Conservation (phyloP, 208 protist genomes). For the Phytomonas sp. region DNA sequence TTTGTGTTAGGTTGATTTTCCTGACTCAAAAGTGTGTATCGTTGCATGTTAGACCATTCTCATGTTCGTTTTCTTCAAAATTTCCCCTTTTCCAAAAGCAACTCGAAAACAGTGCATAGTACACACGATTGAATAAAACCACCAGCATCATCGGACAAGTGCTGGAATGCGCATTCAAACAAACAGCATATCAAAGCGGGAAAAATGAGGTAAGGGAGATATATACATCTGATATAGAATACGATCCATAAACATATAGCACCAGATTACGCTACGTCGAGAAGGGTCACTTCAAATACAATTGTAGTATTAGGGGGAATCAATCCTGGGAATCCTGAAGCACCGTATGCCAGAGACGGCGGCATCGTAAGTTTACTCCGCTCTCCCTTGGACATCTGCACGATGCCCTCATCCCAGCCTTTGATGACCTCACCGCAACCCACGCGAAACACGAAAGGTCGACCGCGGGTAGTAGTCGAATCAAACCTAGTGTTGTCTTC, state of each 20-base stretch:
- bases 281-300: slow-evolving; percentile 89
- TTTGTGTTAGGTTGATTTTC: background rate
- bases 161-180: background rate
- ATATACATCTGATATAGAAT: slow-evolving; percentile 1
- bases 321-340: slow-evolving; percentile 79
- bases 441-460: slow-evolving; percentile 90
- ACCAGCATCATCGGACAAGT: background rate
- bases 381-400: slow-evolving; percentile 92
- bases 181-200: slow-evolving; percentile 4
- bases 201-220: background rate
- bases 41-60: background rate
- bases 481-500: slow-evolving; percentile 85
- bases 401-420: slow-evolving; percentile 92
- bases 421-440: slow-evolving; percentile 90
- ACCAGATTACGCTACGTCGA: slow-evolving; percentile 58
- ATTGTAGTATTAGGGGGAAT: slow-evolving; percentile 85
- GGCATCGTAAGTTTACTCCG: slow-evolving; percentile 88
- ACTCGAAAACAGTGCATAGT: background rate
- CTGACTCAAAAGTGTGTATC: background rate
- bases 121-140: background rate
- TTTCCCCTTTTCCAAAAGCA: background rate
- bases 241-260: slow-evolving; percentile 4
- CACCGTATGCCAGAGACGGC: slow-evolving; percentile 83
- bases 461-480: slow-evolving; percentile 78
- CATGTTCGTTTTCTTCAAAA: background rate